Evolutionary conservation across 164 flowering plant genomes (phyloP), one percentile per base, ranked within the genome.

Genomic region (Piper longum): DNA sequence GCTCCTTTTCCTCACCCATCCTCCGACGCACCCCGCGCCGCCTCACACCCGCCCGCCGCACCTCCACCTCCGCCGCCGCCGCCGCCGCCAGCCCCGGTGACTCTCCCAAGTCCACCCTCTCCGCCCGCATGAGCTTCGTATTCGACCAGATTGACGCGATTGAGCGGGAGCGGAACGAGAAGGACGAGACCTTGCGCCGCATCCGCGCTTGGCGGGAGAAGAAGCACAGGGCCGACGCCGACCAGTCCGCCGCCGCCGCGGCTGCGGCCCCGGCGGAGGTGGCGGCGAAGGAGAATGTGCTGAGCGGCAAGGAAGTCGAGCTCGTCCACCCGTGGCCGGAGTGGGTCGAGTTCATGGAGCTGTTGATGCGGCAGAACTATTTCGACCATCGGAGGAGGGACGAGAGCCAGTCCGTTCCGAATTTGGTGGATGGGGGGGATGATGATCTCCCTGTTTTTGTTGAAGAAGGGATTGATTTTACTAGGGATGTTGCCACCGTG

Each of bases 311-410:
- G 67, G 84, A 74, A 75, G 77, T 88, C 71, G 96, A 85, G 77
- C 12, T 95, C 71, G 96, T 83, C 71, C 99, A 95, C 61, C 97
- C 96, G 6, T 95, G 99, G 99, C 82, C 86, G 4, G 97, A 95
- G 73, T 95, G 97, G 97, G 72, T 91, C 3, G 95, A 84, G 67
- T 71, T 91, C 74, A 85, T 95, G 89, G 97, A 89, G 79, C 80
- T 89, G 64, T 71, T 91, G 72, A 82, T 87, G 58, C 80, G 85
- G 67, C 97, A 95, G 83, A 95, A 91, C 45, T 95, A 95, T 64
- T 90, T 91, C 70, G 96, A 88, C 74, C 84, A 76, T 69, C 74
- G 71, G 76, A 79, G 96, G 75, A 83, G 62, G 59, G 88, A 83
- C 36, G 99, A 88, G 76, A 91, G 81, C 59, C 71, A 54, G 16